These are phyloP conservation scores for Dipodascus geniculatus DNA, from an alignment of 805 yeast genomes.

Conservation along the genomic window DNA sequence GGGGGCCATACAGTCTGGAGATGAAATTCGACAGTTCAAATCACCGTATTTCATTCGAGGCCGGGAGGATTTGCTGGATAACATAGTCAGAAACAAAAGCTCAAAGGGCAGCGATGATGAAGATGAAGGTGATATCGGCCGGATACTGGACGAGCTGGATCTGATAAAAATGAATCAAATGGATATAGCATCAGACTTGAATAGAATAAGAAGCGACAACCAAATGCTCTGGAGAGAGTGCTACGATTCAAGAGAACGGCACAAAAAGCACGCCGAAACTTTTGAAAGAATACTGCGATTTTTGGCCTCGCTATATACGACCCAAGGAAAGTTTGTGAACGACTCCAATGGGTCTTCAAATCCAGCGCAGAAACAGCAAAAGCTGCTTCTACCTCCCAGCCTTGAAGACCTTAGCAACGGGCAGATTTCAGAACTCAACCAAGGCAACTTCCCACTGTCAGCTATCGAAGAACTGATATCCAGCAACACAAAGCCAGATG, in stretches of 20 bases:
- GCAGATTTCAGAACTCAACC: neutral
- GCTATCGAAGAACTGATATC: constrained; percentile 9
- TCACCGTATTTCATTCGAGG: constrained; percentile 69
- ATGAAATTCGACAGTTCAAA: constrained; percentile 82
- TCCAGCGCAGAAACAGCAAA: constrained; percentile 11
- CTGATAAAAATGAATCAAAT: constrained; percentile 65
- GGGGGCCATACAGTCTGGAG: constrained; percentile 41
- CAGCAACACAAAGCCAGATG: constrained; percentile 1
- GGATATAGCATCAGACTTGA: constrained; percentile 72
- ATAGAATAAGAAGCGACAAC: constrained; percentile 76
- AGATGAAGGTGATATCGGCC: constrained; percentile 29
- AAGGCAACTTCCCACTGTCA: neutral
- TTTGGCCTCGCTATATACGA: constrained; percentile 71
- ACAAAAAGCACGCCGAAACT: constrained; percentile 76
- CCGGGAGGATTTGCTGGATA: constrained; percentile 74
- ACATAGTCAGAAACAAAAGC: constrained; percentile 66
- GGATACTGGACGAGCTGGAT: constrained; percentile 61
- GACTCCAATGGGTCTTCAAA: constrained; percentile 14
- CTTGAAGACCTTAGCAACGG: constrained; percentile 6
- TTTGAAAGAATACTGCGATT: constrained; percentile 80
- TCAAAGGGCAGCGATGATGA: constrained; percentile 31
- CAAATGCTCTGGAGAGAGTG: constrained; percentile 88
- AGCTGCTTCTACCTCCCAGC: constrained; percentile 17
- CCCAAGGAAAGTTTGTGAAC: constrained; percentile 37
- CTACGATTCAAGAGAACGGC: constrained; percentile 69